Conservation (phyloP, 148 eudicot species). For the Diospyros lotus region DNA sequence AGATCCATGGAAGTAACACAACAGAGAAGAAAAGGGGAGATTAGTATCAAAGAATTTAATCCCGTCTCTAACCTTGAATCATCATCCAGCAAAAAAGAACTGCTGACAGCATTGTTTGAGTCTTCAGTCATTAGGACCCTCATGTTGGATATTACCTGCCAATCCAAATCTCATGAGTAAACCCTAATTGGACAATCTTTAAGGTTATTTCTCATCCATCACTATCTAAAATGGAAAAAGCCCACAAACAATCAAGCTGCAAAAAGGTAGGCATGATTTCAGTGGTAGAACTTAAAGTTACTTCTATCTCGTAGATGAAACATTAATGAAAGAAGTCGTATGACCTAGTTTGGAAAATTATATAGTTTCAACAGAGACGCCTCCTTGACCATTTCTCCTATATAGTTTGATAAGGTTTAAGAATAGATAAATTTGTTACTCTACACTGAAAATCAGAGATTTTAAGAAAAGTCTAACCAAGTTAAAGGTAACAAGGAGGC, state of each 20-base stretch:
- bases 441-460: not conserved
- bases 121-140: conserved; percentile 82
- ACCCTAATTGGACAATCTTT: not conserved
- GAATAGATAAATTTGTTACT: not conserved
- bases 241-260: not conserved
- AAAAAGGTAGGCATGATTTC: conserved; percentile 1
- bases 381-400: not conserved
- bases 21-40: not conserved
- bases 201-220: not conserved
- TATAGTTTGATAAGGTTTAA: not conserved
- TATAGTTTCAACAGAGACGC: not conserved
- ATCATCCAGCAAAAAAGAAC: conserved; percentile 80
- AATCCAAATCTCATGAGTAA: not conserved
- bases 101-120: conserved; percentile 76
- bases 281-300: not conserved
- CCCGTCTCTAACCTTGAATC: conserved; percentile 62
- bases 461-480: not conserved
- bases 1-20: not conserved
- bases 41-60: not conserved
- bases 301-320: not conserved
- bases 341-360: conserved; percentile 4
- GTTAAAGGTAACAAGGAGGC: conserved; percentile 16
- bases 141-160: conserved; percentile 78
- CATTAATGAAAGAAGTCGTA: not conserved
- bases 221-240: not conserved